These are phyloP conservation scores for Leishmania braziliensis DNA, from an alignment of 208 protist species.

Conservation along the genomic window DNA sequence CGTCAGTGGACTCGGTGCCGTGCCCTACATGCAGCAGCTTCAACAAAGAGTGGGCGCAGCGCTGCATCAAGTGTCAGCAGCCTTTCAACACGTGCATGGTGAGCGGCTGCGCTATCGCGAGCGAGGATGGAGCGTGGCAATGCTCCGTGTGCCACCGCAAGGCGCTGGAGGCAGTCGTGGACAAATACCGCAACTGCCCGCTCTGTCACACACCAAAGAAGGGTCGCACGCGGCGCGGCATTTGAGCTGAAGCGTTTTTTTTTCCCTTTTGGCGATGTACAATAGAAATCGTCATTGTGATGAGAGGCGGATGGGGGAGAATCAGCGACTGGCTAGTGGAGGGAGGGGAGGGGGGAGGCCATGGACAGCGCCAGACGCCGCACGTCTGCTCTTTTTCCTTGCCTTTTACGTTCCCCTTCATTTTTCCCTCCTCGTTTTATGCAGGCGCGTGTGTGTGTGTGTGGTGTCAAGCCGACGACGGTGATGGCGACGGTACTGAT, in stretches of 20 bases:
- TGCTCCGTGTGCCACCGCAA: constrained; percentile 88
- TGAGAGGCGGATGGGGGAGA: background rate
- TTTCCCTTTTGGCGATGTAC: constrained; percentile 8
- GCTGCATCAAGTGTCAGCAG: constrained; percentile 83
- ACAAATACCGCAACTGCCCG: constrained; percentile 87
- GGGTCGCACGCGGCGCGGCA: constrained; percentile 36
- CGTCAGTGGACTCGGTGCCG: constrained; percentile 61
- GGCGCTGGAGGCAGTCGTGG: constrained; percentile 74
- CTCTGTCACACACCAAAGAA: constrained; percentile 90
- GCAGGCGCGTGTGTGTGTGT: background rate
- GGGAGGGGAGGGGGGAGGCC: background rate
- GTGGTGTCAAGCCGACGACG: background rate
- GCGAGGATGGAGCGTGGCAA: constrained; percentile 70
- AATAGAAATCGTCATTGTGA: background rate
- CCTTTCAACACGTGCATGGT: constrained; percentile 89
- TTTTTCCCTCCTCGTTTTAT: background rate
- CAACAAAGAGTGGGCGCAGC: constrained; percentile 91
- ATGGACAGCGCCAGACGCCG: background rate
- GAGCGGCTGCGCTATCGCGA: constrained; percentile 78
- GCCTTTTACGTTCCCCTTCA: background rate
- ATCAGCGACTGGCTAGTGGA: background rate
- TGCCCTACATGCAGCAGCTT: constrained; percentile 86
- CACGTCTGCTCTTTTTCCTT: background rate
- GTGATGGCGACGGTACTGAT: background rate
- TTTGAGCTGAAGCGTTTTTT: constrained; percentile 23